Conservation (phyloP, 805 yeast species). For the Yarrowia porcina region DNA sequence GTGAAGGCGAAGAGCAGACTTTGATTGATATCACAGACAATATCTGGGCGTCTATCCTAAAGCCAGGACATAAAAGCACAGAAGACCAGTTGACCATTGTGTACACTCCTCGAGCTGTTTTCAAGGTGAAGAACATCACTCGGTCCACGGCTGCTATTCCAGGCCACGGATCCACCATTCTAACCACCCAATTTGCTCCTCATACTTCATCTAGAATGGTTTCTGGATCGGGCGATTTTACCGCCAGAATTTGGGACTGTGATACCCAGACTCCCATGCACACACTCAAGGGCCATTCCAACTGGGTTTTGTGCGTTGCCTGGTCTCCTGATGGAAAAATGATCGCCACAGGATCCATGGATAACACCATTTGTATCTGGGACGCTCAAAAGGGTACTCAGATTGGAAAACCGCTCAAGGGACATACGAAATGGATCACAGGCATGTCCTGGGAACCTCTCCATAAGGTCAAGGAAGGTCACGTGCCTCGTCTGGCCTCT, state of each 20-base stretch:
- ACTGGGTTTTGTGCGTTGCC: slow-evolving; percentile 89
- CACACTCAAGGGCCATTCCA: slow-evolving; percentile 77
- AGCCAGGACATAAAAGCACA: slow-evolving; percentile 82
- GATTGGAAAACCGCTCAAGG: slow-evolving; percentile 67
- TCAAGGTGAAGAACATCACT: slow-evolving; percentile 87
- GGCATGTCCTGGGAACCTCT: slow-evolving; percentile 92
- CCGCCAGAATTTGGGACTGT: slow-evolving; percentile 97
- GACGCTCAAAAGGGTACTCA: slow-evolving; percentile 70
- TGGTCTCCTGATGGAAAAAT: slow-evolving; percentile 91
- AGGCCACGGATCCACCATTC: slow-evolving; percentile 92
- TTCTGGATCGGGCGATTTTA: slow-evolving; percentile 94
- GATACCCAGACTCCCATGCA: slow-evolving; percentile 86
- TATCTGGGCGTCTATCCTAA: slow-evolving; percentile 72
- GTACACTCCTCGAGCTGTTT: slow-evolving; percentile 91
- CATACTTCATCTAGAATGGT: slow-evolving; percentile 78
- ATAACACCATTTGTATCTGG: slow-evolving; percentile 85
- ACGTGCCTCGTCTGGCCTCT: slow-evolving; percentile 67
- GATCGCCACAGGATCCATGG: slow-evolving; percentile 97
- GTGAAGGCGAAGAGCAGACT: slow-evolving; percentile 35
- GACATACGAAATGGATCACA: slow-evolving; percentile 88
- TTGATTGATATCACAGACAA: slow-evolving; percentile 74
- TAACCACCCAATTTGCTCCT: slow-evolving; percentile 93
- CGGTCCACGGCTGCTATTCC: slow-evolving; percentile 88
- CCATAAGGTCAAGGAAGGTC: slow-evolving; percentile 62
- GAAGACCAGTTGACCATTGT: slow-evolving; percentile 90